These are phyloP conservation scores for Podospora pseudoanserina DNA, from an alignment of 495 filamentous ascomycete species.

Conservation along the genomic window DNA sequence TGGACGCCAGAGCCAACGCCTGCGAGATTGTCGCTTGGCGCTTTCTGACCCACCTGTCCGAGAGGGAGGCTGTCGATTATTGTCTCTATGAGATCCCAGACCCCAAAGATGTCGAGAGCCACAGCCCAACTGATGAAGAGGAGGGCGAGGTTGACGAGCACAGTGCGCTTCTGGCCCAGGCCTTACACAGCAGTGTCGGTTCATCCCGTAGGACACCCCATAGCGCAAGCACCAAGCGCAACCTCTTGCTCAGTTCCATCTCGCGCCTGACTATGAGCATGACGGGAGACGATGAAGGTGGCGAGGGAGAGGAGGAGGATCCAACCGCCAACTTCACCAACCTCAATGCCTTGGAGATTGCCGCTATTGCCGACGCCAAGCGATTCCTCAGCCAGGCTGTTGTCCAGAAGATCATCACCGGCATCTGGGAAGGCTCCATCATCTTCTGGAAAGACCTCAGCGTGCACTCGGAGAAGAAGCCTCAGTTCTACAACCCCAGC, in stretches of 20 bases:
- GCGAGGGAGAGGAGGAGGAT: slow-evolving; percentile 48
- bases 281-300: slow-evolving; percentile 35
- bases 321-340: slow-evolving; percentile 66
- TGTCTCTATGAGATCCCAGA: slow-evolving; percentile 75
- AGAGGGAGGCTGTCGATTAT: slow-evolving; percentile 76
- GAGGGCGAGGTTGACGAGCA: slow-evolving; percentile 37
- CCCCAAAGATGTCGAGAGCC: slow-evolving; percentile 21
- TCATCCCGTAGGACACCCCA: slow-evolving; percentile 11
- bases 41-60: slow-evolving; percentile 73
- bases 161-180: slow-evolving; percentile 35
- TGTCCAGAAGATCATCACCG: slow-evolving; percentile 82
- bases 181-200: slow-evolving; percentile 9
- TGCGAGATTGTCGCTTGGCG: slow-evolving; percentile 94
- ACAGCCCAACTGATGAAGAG: slow-evolving; percentile 30
- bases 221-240: slow-evolving; percentile 27
- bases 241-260: slow-evolving; percentile 42
- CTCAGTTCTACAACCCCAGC: slow-evolving; percentile 72
- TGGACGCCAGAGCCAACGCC: slow-evolving; percentile 72
- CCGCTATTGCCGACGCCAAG: slow-evolving; percentile 83
- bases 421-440: slow-evolving; percentile 89
- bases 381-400: slow-evolving; percentile 81
- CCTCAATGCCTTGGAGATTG: slow-evolving; percentile 86
- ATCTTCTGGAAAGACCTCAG: slow-evolving; percentile 86
- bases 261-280: slow-evolving; percentile 46
- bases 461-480: slow-evolving; percentile 72